Evolutionary conservation across 2,329 filamentous ascomycete species (phyloP).

Genomic region (Ceratocystis alfenasii): DNA sequence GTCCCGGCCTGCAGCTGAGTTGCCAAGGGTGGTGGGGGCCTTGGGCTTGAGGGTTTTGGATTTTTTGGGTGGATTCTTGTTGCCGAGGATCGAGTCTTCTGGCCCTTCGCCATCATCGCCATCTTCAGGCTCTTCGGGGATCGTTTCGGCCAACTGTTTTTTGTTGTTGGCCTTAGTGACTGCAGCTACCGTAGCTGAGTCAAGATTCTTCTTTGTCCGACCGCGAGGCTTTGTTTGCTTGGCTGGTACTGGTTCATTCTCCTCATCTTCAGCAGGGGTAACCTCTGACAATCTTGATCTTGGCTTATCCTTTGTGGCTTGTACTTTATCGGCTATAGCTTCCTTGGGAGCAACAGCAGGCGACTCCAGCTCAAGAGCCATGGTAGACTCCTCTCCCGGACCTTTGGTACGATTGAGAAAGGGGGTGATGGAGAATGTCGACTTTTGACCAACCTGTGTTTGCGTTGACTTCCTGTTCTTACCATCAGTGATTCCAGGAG

Average conservation of each 20-base stretch:
- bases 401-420: conserved; percentile 67
- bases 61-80: conserved; percentile 4
- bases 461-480: conserved; percentile 49
- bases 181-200: neutral
- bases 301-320: conserved; percentile 15
- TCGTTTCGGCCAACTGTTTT: conserved; percentile 1
- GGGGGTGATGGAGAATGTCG: conserved; percentile 83
- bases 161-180: conserved; percentile 9
- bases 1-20: conserved; percentile 24
- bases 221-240: conserved; percentile 16
- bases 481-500: conserved; percentile 33
- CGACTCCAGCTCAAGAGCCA: conserved; percentile 15
- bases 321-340: conserved; percentile 16
- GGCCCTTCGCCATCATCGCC: conserved; percentile 12
- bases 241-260: conserved; percentile 6
- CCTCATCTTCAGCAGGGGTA: conserved; percentile 9
- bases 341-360: conserved; percentile 12
- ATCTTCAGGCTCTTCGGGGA: conserved; percentile 18
- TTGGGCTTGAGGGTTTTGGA: conserved; percentile 23
- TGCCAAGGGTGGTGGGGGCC: neutral
- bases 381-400: conserved; percentile 29
- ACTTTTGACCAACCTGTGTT: conserved; percentile 61
- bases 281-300: conserved; percentile 20
- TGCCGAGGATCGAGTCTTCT: conserved; percentile 11
- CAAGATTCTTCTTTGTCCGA: conserved; percentile 17